Evolutionary conservation across 2,329 filamentous ascomycete genomes (phyloP).

Genomic region (Nemania sp.): DNA sequence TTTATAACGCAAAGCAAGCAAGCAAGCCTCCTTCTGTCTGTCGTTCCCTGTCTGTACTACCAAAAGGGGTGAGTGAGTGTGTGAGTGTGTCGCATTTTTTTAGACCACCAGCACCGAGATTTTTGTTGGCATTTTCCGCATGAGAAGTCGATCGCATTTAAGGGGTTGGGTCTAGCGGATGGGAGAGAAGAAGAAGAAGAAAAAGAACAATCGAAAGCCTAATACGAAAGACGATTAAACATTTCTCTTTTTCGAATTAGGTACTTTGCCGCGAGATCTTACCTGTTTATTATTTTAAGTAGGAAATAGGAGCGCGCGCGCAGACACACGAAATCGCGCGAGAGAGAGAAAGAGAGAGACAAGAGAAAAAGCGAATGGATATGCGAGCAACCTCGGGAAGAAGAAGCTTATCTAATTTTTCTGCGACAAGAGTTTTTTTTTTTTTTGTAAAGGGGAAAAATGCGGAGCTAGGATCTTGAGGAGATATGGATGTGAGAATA

Average conservation of each 20-base stretch:
- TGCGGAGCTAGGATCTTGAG: too few relatives aligned
- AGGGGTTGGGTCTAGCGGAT: too few relatives aligned
- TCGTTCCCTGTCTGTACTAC: slow-evolving; percentile 9
- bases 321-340: background rate
- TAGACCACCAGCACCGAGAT: slow-evolving; percentile 11
- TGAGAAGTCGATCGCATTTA: background rate
- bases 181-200: background rate
- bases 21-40: too few relatives aligned
- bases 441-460: too few relatives aligned
- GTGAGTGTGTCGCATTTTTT: too few relatives aligned
- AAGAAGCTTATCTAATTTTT: background rate
- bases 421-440: too few relatives aligned
- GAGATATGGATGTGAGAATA: too few relatives aligned
- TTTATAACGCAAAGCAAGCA: slow-evolving; percentile 8
- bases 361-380: background rate
- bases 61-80: too few relatives aligned
- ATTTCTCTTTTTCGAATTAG: background rate
- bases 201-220: too few relatives aligned
- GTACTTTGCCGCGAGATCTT: background rate
- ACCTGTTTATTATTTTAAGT: background rate
- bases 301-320: background rate
- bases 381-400: background rate
- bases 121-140: background rate
- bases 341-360: too few relatives aligned
- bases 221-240: slow-evolving; percentile 2